Base-by-base conservation (phyloP, 1,284 basidiomycete genomes). In the Papiliotrema laurentii region DNA sequence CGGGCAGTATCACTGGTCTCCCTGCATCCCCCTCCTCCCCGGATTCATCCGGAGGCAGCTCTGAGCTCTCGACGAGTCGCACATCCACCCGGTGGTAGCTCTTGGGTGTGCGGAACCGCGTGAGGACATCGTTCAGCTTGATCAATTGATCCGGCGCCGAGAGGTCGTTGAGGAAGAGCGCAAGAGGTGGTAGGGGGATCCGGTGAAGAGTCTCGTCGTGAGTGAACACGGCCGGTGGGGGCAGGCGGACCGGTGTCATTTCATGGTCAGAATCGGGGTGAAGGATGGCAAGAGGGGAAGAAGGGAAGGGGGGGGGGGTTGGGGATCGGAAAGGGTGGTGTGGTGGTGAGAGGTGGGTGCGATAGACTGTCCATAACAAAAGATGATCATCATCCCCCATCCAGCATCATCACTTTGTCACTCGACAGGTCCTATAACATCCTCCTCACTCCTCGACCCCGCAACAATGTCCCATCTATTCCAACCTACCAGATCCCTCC, bases 31-130 rank as follows among this genome's bases (percentile, higher is more conserved):
- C 31, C 3, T 30, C 40, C 22, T 18, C 26, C n/a, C 14, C 24
- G 14, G 48, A 41, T 33, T 24, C 44, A 11, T 40, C 47, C 4
- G 54, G 53, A 9, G 64, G 64, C 11, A 71, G 39, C 43, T 66
- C 64, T 3, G 57, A 59, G 44, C 58, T 63, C 16, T 54, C 50
- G 10, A 66, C 54, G 11, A 63, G 25, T 19, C 68, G 49, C 7
- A 62, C 54, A 50, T 69, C 67, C 25, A 66, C 45, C 5, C 64
- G 47, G 45, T 69, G 67, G 47, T 68, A 68, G 31, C 59, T 60
- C 36, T 50, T 55, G 5, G 67, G 66, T 14, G 67, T 68, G 2
- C 58, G 51, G 42, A 58, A 68, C 14, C 61, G 43, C 22, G 59
- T 54, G 13, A 71, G 55, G 18, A 71, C 55, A 40, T 66, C 67